Percentiles rank a stretch among this genome's conserved stretches.
Evolutionary conservation across 1,284 basidiomycete genomes (phyloP).

Genomic region (Ustilago lituana): DNA sequence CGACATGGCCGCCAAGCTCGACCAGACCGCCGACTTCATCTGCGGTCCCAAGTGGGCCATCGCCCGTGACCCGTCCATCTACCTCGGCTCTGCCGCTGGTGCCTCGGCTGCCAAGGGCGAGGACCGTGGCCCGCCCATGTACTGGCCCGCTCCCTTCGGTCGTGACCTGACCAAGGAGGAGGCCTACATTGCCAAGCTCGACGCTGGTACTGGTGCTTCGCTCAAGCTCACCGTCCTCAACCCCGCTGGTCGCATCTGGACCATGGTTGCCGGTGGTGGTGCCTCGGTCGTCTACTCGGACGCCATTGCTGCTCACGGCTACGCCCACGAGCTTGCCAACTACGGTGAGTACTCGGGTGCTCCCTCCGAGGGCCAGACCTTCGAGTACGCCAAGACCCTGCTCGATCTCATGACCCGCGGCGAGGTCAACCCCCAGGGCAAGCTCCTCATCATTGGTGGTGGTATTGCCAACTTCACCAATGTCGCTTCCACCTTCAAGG

Average conservation of each 20-base stretch:
- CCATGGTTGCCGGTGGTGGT: constrained; percentile 93
- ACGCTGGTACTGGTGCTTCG: constrained; percentile 94
- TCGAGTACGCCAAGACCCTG: constrained; percentile 99
- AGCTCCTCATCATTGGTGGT: constrained; percentile 99
- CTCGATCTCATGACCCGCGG: constrained; percentile 92
- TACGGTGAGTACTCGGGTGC: constrained; percentile 99
- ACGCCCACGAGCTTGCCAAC: constrained; percentile 96
- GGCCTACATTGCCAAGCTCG: constrained; percentile 98
- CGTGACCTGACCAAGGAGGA: constrained; percentile 98
- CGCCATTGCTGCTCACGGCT: constrained; percentile 95
- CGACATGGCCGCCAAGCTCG: constrained; percentile 99
- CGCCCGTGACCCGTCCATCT: constrained; percentile 85
- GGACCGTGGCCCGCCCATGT: constrained; percentile 86
- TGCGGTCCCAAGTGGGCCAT: constrained; percentile 99
- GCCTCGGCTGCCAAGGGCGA: constrained; percentile 65
- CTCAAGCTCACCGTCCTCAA: constrained; percentile 98
- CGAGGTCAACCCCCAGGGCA: constrained; percentile 73
- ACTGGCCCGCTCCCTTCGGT: constrained; percentile 97
- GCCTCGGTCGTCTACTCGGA: constrained; percentile 83
- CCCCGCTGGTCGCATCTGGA: constrained; percentile 94
- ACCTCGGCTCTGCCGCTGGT: constrained; percentile 71
- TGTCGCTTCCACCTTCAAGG: constrained; percentile 99
- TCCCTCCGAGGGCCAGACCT: constrained; percentile 96
- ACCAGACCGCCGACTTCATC: constrained; percentile 94
- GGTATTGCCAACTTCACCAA: constrained; percentile 99